Evolutionary conservation across 768 basidiomycete genomes (phyloP), one percentile per base, ranked within the genome.

Genomic region (Boletellus ananiceps): DNA sequence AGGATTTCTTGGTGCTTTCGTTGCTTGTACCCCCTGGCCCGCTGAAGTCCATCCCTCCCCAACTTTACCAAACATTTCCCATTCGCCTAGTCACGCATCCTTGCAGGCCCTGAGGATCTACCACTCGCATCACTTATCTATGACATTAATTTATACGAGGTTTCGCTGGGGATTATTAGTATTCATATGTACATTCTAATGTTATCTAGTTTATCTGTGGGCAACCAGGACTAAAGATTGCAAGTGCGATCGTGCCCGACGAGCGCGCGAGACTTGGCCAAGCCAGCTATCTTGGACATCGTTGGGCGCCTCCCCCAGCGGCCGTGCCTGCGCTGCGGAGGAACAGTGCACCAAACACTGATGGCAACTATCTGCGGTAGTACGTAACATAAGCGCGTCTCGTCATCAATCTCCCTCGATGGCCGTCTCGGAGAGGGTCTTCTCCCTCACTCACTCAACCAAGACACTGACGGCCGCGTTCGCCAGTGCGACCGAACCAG

Each of bases 71-170:
- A 34, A 68, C 74, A 8, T 72, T 84, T 50, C 77, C 84, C 3
- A 79, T 86, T 29, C 74, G 76, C 45, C 60, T 86, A 34, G 83
- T 84, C 34, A 83, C 83, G 2, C 82, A 87, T 46, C 68, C 81
- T 2, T 83, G 73, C 47, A 54, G 54, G 39, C 54, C 57, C 27
- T 69, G 43, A 69, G 41, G 57, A 34, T 7, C 14, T 31, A 43
- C 50, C 29, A 6, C 6, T n/a, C 12, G 9, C 41, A 46, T 23
- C 31, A 51, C n/a, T 37, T 58, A 57, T 57, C 59, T 54, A 58
- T 45, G 43, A 11, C 9, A 25, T 33, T 62, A 59, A 60, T 6
- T 61, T 53, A 62, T 40, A 27, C n/a, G 13, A 31, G 15, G 15
- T 38, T 50, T 15, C 27, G 13, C 36, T 49, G 16, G 5, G 33